These are phyloP conservation scores for Nakaseomyces bracarensis DNA, from an alignment of 1,139 yeast genomes.

Conservation along the genomic window DNA sequence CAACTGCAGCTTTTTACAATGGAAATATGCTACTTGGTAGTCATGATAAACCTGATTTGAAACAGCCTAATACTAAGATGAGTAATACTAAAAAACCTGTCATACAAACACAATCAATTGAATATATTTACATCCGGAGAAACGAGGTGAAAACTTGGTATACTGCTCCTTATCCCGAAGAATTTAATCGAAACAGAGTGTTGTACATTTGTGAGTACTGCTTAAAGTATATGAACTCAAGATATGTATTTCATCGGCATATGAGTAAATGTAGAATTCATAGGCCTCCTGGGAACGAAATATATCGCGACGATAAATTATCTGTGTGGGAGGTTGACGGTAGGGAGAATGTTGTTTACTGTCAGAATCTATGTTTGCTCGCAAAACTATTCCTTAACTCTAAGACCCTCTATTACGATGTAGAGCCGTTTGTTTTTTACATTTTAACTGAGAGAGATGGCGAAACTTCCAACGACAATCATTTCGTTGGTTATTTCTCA, in stretches of 20 bases:
- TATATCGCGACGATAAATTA: slow-evolving; percentile 60
- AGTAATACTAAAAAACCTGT: background rate
- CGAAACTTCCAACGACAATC: slow-evolving; percentile 27
- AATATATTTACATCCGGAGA: slow-evolving; percentile 57
- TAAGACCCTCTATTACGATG: slow-evolving; percentile 87
- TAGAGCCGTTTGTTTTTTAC: slow-evolving; percentile 88
- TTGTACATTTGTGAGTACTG: slow-evolving; percentile 81
- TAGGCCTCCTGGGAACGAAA: slow-evolving; percentile 88
- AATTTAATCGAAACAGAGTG: slow-evolving; percentile 54
- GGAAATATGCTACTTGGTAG: slow-evolving; percentile 22
- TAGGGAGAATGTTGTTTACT: slow-evolving; percentile 66
- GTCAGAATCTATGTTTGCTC: slow-evolving; percentile 80
- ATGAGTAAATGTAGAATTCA: slow-evolving; percentile 55
- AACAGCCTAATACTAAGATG: slow-evolving; percentile 6
- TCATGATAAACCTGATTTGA: slow-evolving; percentile 10
- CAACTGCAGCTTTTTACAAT: slow-evolving; percentile 22
- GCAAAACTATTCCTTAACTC: slow-evolving; percentile 87
- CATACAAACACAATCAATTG: slow-evolving; percentile 28
- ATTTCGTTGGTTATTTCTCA: slow-evolving; percentile 88
- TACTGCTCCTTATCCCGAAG: slow-evolving; percentile 88
- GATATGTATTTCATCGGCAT: slow-evolving; percentile 63
- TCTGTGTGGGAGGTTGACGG: slow-evolving; percentile 93
- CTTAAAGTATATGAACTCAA: slow-evolving; percentile 69
- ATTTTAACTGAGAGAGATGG: slow-evolving; percentile 57
- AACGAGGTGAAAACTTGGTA: slow-evolving; percentile 86